Evolutionary conservation across 73 alveolate genomes (phyloP), one percentile per base, ranked within the genome.

Genomic region (Paramecium tetraurelia): DNA sequence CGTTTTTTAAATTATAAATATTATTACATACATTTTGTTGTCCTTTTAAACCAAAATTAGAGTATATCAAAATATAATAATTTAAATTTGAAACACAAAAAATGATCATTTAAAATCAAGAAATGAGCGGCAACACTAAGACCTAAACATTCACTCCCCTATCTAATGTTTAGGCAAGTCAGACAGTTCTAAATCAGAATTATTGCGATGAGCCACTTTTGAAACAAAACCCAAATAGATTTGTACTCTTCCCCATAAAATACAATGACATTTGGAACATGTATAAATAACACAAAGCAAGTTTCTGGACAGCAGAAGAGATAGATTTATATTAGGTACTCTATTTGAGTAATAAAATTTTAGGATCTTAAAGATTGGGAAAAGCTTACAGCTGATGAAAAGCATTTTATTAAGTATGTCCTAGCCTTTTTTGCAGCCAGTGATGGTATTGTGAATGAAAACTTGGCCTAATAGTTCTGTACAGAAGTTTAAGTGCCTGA

Each of bases 381-480:
- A 86, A 93, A 85, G 29, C 96, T 97, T 83, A 95, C 58, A 20
- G 95, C 94, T 21, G 93, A 96, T 92, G 99, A 97, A 86, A 92
- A 95, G 85, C 99, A 98, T 96, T 98, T 98, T 95, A 97, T 98
- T 44, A 98, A 98, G 93, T 93, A 95, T 93, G 99, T 97, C 43
- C 96, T 97, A 7, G 99, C 99, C 75, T 97, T 97, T 95, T 97
- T 97, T 86, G 99, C 99, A 24, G 99, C 99, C n/a, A 90, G 97
- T 41, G 99, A 97, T 86, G 99, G 99, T 14, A 98, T 98, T 84
- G 99, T 98, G 29, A 93, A 95, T 75, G 99, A 98, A 93, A 98
- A 98, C 90, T 89, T 98, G 58, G 99, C 99, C 21, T 93, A 94
- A 59, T 85, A 93, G 48, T 98, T 98, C 96, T 43, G 95, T 86